Evolutionary conservation across 108 stramenopile genomes (phyloP), one percentile per base, ranked within the genome.

Genomic region (Mayamaea pseudoterrestris): DNA sequence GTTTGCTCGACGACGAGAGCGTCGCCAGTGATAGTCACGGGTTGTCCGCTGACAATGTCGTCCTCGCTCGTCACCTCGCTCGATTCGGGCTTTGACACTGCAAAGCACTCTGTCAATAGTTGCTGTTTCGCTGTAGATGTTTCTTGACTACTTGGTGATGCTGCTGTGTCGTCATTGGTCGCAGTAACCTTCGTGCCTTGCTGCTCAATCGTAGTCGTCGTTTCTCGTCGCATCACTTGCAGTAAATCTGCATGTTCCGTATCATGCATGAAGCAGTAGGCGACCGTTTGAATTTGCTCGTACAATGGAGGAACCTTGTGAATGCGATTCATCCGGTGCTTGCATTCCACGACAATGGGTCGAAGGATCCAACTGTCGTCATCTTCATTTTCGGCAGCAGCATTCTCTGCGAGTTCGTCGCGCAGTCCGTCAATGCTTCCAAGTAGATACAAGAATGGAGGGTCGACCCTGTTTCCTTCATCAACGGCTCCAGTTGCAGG

Each of bases 231-330:
- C 12, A 88, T 35, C 7, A 89, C 86, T 60, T 89, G 86, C 1
- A 89, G 47, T 27, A 83, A 35, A 55, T 89, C 86, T 3, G 81
- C 86, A 2, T 68, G 74, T 13, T 72, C 54, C 0, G 60, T 55
- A 20, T 58, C 64, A 39, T 89, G 74, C 86, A 89, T 83, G 2
- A 76, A 53, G 42, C 81, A 83, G 44, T 89, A 89, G 8, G 66
- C 40, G 13, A 56, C 61, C 9, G 79, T 58, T 61, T 89, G 86
- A 40, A 89, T 81, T 50, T 76, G 74, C 65, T 89, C 86, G 46
- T 83, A 89, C 0, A 89, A 58, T 9, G 80, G 86, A 3, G 80
- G 79, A 31, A 73, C 62, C 12, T 51, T 44, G 5, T 57, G 58
- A 0, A 80, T 44, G 20, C 58, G 40, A n/a, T 52, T 50, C 81